These are phyloP conservation scores for Yamagishiella unicocca DNA, from an alignment of 139 green algal genomes.

Conservation along the genomic window DNA sequence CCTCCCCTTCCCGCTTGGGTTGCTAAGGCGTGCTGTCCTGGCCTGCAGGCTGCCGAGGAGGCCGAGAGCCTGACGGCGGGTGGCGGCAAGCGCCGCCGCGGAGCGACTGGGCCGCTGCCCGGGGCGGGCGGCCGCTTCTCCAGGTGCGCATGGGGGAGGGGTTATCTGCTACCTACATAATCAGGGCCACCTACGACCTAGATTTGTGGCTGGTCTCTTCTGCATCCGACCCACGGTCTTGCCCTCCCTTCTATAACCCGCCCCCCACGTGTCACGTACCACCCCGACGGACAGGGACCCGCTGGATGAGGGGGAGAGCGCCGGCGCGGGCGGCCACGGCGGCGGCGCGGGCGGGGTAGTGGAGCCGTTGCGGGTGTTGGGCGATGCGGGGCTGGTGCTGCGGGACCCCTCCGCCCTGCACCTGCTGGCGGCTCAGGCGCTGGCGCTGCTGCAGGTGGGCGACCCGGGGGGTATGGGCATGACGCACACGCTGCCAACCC, in stretches of 20 bases:
- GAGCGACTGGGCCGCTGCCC: not conserved
- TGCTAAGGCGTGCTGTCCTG: too few relatives aligned
- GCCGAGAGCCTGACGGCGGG: slow-evolving; percentile 1
- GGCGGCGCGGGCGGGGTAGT: slow-evolving; percentile 45
- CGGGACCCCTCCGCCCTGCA: slow-evolving; percentile 79
- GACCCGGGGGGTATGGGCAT: not conserved
- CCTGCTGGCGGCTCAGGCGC: slow-evolving; percentile 75
- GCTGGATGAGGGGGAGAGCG: slow-evolving; percentile 54
- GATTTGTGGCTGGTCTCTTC: not conserved
- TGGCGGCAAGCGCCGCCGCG: slow-evolving; percentile 28
- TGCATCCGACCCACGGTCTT: not conserved
- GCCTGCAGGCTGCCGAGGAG: slow-evolving; percentile 42
- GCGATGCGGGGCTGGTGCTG: slow-evolving; percentile 80
- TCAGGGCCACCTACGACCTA: not conserved
- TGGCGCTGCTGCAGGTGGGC: slow-evolving; percentile 54
- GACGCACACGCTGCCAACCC: too few relatives aligned
- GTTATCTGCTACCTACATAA: too few relatives aligned
- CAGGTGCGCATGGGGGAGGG: not conserved
- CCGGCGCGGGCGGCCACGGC: slow-evolving; percentile 47
- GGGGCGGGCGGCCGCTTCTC: not conserved
- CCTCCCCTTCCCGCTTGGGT: too few relatives aligned
- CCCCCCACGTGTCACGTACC: not conserved
- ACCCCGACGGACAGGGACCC: not conserved
- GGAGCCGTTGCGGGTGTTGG: slow-evolving; percentile 71
- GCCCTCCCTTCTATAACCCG: not conserved